Evolutionary conservation across 2,329 filamentous ascomycete genomes (phyloP).

Genomic region (Aspergillus phoenicis): DNA sequence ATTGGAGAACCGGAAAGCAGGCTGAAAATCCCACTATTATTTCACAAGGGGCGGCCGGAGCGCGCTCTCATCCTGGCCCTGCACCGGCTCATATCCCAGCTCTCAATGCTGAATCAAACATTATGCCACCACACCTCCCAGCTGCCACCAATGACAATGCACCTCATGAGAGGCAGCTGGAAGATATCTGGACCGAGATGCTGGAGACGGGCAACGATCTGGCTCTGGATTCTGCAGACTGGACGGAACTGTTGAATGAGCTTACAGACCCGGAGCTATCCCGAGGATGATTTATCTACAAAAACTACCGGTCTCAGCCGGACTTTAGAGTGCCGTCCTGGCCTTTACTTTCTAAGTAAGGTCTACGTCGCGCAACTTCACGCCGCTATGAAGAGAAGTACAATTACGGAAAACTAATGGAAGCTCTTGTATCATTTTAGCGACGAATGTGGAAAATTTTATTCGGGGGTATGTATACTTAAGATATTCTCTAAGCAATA

Average conservation of each 20-base stretch:
- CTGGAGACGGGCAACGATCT: conserved; percentile 31
- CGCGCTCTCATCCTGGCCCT: too few species aligned
- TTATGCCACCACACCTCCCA: not conserved
- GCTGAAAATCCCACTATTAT: not conserved
- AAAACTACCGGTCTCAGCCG: too few species aligned
- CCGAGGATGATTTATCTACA: conserved; percentile 11
- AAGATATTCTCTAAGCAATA: too few species aligned
- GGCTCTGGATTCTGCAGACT: conserved; percentile 29
- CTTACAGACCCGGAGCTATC: conserved; percentile 27
- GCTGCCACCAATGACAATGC: not conserved
- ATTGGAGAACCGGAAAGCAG: conserved; percentile 30
- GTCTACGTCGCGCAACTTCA: too few species aligned
- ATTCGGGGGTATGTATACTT: too few species aligned
- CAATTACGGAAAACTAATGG: too few species aligned
- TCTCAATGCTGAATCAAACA: not conserved
- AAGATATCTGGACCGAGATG: conserved; percentile 38
- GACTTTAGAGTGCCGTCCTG: too few species aligned
- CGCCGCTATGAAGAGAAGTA: too few species aligned
- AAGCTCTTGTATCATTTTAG: too few species aligned
- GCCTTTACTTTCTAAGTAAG: too few species aligned
- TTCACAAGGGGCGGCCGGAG: not conserved
- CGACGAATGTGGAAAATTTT: too few species aligned
- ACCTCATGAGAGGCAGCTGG: conserved; percentile 21
- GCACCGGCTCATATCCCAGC: not conserved
- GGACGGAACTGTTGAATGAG: conserved; percentile 34